Conservation (phyloP, 805 yeast genomes). For the Ogataea paradorogensis region DNA sequence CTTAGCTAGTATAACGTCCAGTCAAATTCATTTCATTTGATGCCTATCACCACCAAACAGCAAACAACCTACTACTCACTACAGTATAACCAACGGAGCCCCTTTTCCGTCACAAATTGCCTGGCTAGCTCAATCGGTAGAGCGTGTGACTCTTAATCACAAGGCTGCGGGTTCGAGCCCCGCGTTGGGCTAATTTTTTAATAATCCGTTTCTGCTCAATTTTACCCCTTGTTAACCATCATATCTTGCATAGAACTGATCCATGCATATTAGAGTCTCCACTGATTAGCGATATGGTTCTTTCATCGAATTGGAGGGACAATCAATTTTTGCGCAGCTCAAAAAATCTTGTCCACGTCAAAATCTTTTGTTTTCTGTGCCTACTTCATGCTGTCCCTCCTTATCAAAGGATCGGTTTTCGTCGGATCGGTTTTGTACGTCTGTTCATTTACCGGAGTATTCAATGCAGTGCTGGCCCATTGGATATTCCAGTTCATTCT, state of each 20-base stretch:
- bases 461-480: background rate
- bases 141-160: slow-evolving; percentile 29
- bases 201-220: background rate
- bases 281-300: too few relatives aligned
- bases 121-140: slow-evolving; percentile 29
- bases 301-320: too few relatives aligned
- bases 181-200: slow-evolving; percentile 23
- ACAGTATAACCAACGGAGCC: background rate
- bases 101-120: slow-evolving; percentile 8
- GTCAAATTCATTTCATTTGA: too few relatives aligned
- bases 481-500: slow-evolving; percentile 24
- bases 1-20: too few relatives aligned
- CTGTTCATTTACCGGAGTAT: background rate
- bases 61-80: too few relatives aligned
- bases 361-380: background rate
- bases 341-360: background rate
- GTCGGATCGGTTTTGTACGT: background rate
- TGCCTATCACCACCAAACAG: too few relatives aligned
- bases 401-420: background rate
- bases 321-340: background rate
- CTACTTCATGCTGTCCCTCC: background rate
- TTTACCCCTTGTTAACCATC: background rate
- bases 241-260: too few relatives aligned
- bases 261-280: too few relatives aligned
- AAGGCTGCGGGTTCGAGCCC: slow-evolving; percentile 27